Evolutionary conservation across 2,329 filamentous ascomycete species (phyloP).

Genomic region (Rhytidhysteron rufulum): DNA sequence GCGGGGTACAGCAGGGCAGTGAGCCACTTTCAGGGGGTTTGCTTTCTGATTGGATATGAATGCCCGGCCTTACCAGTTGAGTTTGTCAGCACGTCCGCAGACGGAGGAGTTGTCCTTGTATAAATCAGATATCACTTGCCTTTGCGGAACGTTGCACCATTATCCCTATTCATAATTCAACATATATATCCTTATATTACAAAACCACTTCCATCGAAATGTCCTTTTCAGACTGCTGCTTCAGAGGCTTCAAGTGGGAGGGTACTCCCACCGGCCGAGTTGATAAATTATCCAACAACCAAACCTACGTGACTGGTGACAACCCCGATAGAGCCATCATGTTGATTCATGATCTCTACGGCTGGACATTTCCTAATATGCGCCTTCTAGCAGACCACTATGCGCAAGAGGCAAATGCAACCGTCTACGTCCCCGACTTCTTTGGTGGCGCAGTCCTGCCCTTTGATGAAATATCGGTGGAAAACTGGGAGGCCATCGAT

Average conservation of each 20-base stretch:
- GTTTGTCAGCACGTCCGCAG: no score
- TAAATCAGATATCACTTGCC: no score
- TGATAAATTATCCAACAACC: slow-evolving; percentile 27
- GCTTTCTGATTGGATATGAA: no score
- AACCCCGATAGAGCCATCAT: slow-evolving; percentile 45
- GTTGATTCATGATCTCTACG: slow-evolving; percentile 44
- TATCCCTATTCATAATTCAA: no score
- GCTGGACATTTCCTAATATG: slow-evolving; percentile 45
- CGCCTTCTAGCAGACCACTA: slow-evolving; percentile 47
- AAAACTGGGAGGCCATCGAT: slow-evolving; percentile 35
- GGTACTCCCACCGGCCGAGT: slow-evolving; percentile 36
- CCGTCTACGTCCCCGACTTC: slow-evolving; percentile 45
- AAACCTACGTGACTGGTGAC: slow-evolving; percentile 43
- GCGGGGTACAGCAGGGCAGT: no score
- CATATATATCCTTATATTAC: no score
- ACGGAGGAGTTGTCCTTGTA: no score
- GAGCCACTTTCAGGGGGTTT: no score
- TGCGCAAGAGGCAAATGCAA: slow-evolving; percentile 43
- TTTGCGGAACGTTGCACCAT: no score
- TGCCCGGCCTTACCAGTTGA: no score
- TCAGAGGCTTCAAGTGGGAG: slow-evolving; percentile 38
- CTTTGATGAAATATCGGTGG: slow-evolving; percentile 15
- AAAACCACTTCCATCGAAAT: no score
- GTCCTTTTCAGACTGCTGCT: slow-evolving; percentile 35
- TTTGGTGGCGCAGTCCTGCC: slow-evolving; percentile 29